Evolutionary conservation across 2,329 filamentous ascomycete genomes (phyloP).

Genomic region (Aspergillus novoparasiticus): DNA sequence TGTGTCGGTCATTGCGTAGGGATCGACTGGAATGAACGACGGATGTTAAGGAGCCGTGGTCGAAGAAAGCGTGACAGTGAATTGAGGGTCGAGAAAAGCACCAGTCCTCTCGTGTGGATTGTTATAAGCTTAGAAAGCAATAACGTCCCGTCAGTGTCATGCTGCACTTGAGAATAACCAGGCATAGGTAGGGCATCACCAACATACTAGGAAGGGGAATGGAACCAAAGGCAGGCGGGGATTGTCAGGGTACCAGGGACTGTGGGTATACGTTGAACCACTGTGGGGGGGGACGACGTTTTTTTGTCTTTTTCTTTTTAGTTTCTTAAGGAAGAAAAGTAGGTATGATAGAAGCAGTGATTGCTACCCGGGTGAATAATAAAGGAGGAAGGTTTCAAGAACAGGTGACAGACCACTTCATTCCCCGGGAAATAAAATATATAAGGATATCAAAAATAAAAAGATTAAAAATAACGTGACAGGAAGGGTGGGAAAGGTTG

Average conservation of each 20-base stretch:
- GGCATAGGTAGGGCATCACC: background rate
- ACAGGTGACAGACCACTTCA: background rate
- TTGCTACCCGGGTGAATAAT: background rate
- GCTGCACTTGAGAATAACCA: background rate
- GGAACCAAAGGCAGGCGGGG: background rate
- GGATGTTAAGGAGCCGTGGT: background rate
- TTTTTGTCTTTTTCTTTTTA: background rate
- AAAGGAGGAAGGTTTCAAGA: background rate
- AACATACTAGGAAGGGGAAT: background rate
- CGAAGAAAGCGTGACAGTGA: background rate
- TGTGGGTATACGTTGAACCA: background rate
- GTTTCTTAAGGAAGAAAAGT: background rate
- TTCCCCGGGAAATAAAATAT: background rate
- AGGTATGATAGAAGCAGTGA: background rate
- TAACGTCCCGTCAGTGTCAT: background rate
- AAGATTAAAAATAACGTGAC: background rate
- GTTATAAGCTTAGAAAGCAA: background rate
- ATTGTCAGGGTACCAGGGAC: background rate
- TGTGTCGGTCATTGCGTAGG: slow-evolving; percentile 18
- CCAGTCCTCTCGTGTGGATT: background rate
- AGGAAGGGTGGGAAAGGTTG: background rate
- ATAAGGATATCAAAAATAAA: background rate
- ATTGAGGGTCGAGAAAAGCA: background rate
- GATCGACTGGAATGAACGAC: background rate
- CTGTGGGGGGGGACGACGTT: background rate